These are phyloP conservation scores for Boletus huronensis DNA, from an alignment of 768 basidiomycete genomes.

Conservation along the genomic window DNA sequence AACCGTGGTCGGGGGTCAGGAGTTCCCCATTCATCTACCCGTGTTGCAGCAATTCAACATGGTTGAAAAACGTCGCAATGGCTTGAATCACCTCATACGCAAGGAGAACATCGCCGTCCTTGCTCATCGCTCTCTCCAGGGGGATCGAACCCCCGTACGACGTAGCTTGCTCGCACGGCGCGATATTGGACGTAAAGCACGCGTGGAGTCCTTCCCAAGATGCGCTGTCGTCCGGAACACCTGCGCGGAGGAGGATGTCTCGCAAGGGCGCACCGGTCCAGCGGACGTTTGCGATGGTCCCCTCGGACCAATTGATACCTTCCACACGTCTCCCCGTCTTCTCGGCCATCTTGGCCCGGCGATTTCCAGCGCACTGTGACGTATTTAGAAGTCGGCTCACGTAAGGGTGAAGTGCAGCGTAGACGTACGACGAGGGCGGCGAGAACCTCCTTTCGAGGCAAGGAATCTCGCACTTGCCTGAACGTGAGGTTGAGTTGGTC, in stretches of 20 bases:
- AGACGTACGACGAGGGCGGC: conserved; percentile 54
- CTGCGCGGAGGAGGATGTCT: conserved; percentile 49
- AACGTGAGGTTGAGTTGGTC: conserved; percentile 19
- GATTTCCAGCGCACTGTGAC: conserved; percentile 59
- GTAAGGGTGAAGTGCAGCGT: not conserved
- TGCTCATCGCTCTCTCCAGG: conserved; percentile 45
- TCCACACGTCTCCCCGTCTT: conserved; percentile 46
- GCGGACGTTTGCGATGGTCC: conserved; percentile 64
- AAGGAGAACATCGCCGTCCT: conserved; percentile 51
- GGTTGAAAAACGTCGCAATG: no score
- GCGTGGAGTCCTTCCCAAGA: conserved; percentile 41
- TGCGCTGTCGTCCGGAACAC: conserved; percentile 30
- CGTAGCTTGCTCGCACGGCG: conserved; percentile 56
- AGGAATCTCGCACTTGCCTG: conserved; percentile 10
- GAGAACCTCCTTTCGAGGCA: conserved; percentile 34
- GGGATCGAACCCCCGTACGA: conserved; percentile 66
- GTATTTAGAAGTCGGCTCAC: not conserved
- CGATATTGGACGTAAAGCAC: conserved; percentile 58
- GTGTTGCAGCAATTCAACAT: not conserved
- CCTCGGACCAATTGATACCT: conserved; percentile 63
- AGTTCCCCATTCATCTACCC: conserved; percentile 59
- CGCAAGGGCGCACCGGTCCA: conserved; percentile 63
- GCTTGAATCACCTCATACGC: conserved; percentile 51
- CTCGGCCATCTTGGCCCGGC: conserved; percentile 60
- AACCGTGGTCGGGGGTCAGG: conserved; percentile 59